Conservation (phyloP, 768 basidiomycete species). For the Leccinum olivaceopallidum region DNA sequence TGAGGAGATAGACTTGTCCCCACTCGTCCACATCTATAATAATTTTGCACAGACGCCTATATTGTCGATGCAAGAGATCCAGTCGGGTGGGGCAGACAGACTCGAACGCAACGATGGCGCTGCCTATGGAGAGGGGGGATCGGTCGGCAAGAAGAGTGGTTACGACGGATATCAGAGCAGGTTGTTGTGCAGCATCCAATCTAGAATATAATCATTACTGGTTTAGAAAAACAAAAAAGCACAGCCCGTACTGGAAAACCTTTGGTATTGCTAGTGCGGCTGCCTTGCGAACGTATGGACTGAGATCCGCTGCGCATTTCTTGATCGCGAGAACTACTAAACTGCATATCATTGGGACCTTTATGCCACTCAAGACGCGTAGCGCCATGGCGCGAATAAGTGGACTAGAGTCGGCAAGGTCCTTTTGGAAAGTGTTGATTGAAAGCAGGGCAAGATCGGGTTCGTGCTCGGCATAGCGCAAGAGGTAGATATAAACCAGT, state of each 20-base stretch:
- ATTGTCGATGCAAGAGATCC: slow-evolving; percentile 88
- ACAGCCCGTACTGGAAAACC: slow-evolving; percentile 63
- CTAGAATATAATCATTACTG: slow-evolving; percentile 40
- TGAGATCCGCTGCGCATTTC: slow-evolving; percentile 88
- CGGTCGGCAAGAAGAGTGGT: slow-evolving; percentile 65
- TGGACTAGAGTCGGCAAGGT: slow-evolving; percentile 88
- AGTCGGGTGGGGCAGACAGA: slow-evolving; percentile 84
- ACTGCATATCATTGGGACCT: slow-evolving; percentile 83
- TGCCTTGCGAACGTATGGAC: slow-evolving; percentile 93
- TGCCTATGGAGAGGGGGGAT: slow-evolving; percentile 86
- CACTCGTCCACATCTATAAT: slow-evolving; percentile 94
- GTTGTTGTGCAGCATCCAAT: slow-evolving; percentile 70
- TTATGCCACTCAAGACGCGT: slow-evolving; percentile 89
- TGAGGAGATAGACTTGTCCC: slow-evolving; percentile 84
- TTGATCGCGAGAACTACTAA: slow-evolving; percentile 87
- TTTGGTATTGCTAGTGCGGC: slow-evolving; percentile 90
- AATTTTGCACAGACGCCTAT: slow-evolving; percentile 78
- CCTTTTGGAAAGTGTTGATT: slow-evolving; percentile 98
- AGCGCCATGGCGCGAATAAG: slow-evolving; percentile 97
- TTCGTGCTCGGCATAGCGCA: slow-evolving; percentile 90
- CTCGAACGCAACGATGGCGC: slow-evolving; percentile 82
- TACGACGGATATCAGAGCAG: slow-evolving; percentile 69
- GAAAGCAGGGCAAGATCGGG: slow-evolving; percentile 94
- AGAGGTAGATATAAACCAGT: slow-evolving; percentile 95
- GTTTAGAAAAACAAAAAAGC: slow-evolving; percentile 9